Evolutionary conservation across 306 rosid species (phyloP), one percentile per base, ranked within the genome.

Genomic region (Prunus campanulata): DNA sequence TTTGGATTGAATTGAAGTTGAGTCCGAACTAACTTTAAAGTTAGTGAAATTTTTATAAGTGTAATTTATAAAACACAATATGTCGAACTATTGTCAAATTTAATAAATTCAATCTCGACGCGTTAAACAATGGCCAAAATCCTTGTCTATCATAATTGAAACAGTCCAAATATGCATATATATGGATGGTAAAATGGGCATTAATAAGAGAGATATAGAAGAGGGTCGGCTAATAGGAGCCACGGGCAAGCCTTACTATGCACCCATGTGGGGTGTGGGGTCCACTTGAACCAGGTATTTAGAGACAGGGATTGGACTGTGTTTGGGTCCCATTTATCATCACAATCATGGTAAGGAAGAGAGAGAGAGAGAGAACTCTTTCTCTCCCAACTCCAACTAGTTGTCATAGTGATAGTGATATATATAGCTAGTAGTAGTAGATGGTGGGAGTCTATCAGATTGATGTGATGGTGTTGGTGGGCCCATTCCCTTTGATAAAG

Each of bases 371-470:
- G 27, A 49, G 14, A 68, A 46, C 19, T 14, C 27, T n/a, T 9
- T 42, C 35, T 27, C 42, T 35, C 42, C 60, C 62, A 70, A 30
- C 50, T 71, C 66, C 39, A 51, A 29, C 54, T 20, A 11, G 64
- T 74, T 60, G 78, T 70, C 46, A 15, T 39, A 22, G 49, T 76
- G 56, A 32, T 39, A 39, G n/a, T 24, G 42, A 16, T 25, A 46
- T 74, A 30, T 18, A 30, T 18, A 2, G 16, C 42, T 15, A 66
- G 74, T 69, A 68, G 66, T n/a, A 67, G 85, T 42, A 13, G 88
- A 79, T 83, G 89, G 92, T 84, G 91, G 91, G 87, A 79, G 75
- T 81, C 86, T 79, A 79, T 91, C 93, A 85, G 60, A 22, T 78
- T 81, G 94, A 91, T 79, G 83, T 86, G 96, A 91, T 83, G 59